Evolutionary conservation across 257 asterid species (phyloP).

Genomic region (Fraxinus anomala): DNA sequence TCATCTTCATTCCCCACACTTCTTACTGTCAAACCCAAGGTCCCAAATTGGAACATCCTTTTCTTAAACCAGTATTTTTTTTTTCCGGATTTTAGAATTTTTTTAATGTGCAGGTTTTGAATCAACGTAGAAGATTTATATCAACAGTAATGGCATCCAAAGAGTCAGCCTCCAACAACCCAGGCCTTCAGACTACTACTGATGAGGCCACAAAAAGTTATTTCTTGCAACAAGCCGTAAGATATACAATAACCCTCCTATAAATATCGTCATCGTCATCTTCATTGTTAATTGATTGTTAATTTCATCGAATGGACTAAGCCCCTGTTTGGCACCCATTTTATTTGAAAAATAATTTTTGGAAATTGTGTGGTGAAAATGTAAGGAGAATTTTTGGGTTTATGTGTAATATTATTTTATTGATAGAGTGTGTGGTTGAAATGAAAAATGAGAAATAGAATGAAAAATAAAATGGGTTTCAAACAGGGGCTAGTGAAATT

Average conservation of each 20-base stretch:
- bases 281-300: not conserved
- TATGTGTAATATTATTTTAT: no score
- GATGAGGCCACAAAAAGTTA: slow-evolving; percentile 86
- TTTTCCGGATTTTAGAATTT: not conserved
- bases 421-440: no score
- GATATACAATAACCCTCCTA: slow-evolving; percentile 17
- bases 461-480: no score
- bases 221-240: slow-evolving; percentile 86
- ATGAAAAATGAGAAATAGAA: no score
- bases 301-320: not conserved
- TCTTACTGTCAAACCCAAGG: slow-evolving; percentile 47
- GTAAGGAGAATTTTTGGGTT: no score
- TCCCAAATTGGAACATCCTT: slow-evolving; percentile 9
- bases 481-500: no score
- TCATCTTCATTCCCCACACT: slow-evolving; percentile 32
- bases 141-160: slow-evolving; percentile 59
- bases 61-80: not conserved
- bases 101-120: slow-evolving; percentile 41
- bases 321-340: no score
- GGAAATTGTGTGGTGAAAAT: no score
- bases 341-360: no score
- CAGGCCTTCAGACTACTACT: slow-evolving; percentile 63
- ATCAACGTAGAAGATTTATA: slow-evolving; percentile 35
- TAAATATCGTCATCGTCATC: not conserved
- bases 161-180: slow-evolving; percentile 75